Base-by-base conservation (phyloP, 2,329 filamentous ascomycete species). In the Phialophora expanda region DNA sequence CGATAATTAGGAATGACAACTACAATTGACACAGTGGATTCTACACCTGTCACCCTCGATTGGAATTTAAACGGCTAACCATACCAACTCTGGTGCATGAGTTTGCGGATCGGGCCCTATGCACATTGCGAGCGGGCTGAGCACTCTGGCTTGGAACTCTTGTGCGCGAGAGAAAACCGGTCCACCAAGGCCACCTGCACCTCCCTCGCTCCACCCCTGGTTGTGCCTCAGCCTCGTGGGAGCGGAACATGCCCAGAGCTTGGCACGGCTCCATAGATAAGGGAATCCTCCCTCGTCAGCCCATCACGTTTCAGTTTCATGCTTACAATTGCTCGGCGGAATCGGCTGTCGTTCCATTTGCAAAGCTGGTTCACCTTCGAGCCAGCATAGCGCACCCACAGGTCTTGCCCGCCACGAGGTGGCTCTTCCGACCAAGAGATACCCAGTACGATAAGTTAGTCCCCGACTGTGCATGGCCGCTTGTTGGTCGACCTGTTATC, bases 41-140 rank as follows among this genome's bases (percentile, higher is more conserved):
- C 28, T 6, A 28, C 28, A 28, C 3, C 28, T n/a, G n/a, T n/a
- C n/a, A n/a, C n/a, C 66, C 91, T 89, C 84, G 91, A 90, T 50
- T 92, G 89, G 90, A 91, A 38, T 41, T 17, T 17, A 9, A 17
- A 2, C 7, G 14, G 14, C 38, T 41, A 17, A 7, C 30, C 30
- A 44, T 9, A 28, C 55, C 34, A 44, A 46, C 83, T 92, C 46
- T 88, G 88, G 85, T 87, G n/a, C 85, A 90, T 71, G 90, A 92
- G 76, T 92, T 91, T 72, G 89, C 90, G 32, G 90, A 89, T 50
- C 89, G 89, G 51, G 90, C 89, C 11, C 90, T 51, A 90, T 92
- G 26, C 90, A 92, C 78, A 89, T 92, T 73, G 85, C 88, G 22
- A 90, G 87, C 1, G 89, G 90, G 32, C 87, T 88, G 67, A 86